Evolutionary conservation across 2,329 filamentous ascomycete genomes (phyloP).

Genomic region (Ceratocystis ficicola): DNA sequence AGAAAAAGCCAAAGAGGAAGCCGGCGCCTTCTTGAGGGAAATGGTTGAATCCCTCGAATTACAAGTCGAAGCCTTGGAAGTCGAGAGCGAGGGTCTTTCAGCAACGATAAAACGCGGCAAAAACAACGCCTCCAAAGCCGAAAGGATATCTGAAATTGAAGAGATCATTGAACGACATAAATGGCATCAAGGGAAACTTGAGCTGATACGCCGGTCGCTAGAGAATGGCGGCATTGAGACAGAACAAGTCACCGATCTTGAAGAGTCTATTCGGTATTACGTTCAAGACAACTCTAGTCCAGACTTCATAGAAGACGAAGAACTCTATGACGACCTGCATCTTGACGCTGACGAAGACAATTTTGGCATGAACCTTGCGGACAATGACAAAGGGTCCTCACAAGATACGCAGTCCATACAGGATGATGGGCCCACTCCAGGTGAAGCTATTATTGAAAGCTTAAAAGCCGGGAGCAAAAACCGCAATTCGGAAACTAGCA

Average conservation of each 20-base stretch:
- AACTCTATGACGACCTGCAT: slow-evolving; percentile 87
- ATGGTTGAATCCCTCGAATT: slow-evolving; percentile 89
- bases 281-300: slow-evolving; percentile 78
- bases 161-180: slow-evolving; percentile 81
- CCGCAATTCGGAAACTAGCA: slow-evolving; percentile 41
- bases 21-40: slow-evolving; percentile 69
- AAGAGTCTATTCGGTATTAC: slow-evolving; percentile 91
- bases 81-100: slow-evolving; percentile 75
- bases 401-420: slow-evolving; percentile 89
- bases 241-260: slow-evolving; percentile 73
- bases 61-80: slow-evolving; percentile 86
- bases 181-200: slow-evolving; percentile 88
- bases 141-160: slow-evolving; percentile 79
- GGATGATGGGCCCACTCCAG: slow-evolving; percentile 52
- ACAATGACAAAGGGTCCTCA: slow-evolving; percentile 82
- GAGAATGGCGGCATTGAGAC: slow-evolving; percentile 87
- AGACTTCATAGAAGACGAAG: slow-evolving; percentile 89
- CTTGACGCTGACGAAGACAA: slow-evolving; percentile 83
- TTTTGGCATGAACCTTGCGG: slow-evolving; percentile 60
- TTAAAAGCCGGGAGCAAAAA: slow-evolving; percentile 32
- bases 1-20: slow-evolving; percentile 85
- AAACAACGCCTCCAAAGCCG: slow-evolving; percentile 68
- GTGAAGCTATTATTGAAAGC: slow-evolving; percentile 20
- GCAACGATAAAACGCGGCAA: slow-evolving; percentile 92
- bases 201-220: slow-evolving; percentile 75